Percentiles rank a stretch among this genome's conserved stretches.
Evolutionary conservation across 2,329 filamentous ascomycete species (phyloP).

Genomic region (Cercospora canescens): DNA sequence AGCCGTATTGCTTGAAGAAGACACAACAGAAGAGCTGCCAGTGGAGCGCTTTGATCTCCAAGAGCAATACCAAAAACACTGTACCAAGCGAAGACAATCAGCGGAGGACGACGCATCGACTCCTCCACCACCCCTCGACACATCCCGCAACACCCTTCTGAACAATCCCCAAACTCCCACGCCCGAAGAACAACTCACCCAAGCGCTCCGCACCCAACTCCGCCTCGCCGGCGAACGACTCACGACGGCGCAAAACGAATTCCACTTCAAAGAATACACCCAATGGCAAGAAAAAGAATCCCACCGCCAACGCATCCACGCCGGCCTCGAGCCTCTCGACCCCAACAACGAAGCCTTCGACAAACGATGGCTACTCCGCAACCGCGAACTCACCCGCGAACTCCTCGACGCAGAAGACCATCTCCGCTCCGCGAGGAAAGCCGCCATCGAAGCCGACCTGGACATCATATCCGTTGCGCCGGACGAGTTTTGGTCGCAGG

Average conservation of each 20-base stretch:
- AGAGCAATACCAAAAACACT: conserved; percentile 12
- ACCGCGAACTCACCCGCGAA: conserved; percentile 7
- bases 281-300: neutral
- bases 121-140: neutral
- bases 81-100: neutral
- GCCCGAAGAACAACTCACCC: neutral
- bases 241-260: neutral
- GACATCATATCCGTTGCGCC: neutral
- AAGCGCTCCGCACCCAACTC: neutral
- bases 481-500: neutral
- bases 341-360: conserved; percentile 2
- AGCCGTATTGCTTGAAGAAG: neutral
- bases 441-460: neutral
- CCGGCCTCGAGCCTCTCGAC: neutral
- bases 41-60: conserved; percentile 8
- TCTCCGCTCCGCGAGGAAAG: neutral
- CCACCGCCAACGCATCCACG: neutral
- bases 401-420: conserved; percentile 6
- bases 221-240: neutral
- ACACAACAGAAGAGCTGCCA: neutral
- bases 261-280: neutral
- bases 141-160: neutral
- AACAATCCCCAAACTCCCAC: neutral
- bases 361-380: neutral
- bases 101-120: neutral